These are phyloP conservation scores for Pisolithus sp. DNA, from an alignment of 768 basidiomycete species.

Conservation along the genomic window DNA sequence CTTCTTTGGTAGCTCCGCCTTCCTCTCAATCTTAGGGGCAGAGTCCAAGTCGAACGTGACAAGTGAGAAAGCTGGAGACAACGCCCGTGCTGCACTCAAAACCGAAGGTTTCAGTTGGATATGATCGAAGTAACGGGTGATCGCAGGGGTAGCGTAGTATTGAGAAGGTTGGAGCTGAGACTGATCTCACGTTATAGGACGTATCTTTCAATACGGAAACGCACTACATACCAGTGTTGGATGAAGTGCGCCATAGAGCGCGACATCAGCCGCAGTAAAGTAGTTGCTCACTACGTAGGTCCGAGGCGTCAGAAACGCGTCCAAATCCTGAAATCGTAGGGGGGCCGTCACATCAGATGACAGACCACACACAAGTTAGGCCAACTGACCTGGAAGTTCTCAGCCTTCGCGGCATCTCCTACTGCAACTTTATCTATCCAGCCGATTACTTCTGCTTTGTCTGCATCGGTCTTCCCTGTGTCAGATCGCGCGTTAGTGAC, in stretches of 20 bases:
- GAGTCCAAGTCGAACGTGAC: constrained; percentile 69
- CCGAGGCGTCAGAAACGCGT: constrained; percentile 61
- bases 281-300: constrained; percentile 85
- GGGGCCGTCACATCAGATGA: neutral
- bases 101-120: constrained; percentile 71
- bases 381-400: constrained; percentile 42
- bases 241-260: constrained; percentile 85
- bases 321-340: constrained; percentile 49
- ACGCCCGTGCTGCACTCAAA: constrained; percentile 45
- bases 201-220: neutral
- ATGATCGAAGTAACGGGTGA: constrained; percentile 95
- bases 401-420: constrained; percentile 42
- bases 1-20: constrained; percentile 68
- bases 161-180: constrained; percentile 64
- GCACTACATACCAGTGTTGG: constrained; percentile 59
- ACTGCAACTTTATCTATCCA: constrained; percentile 66
- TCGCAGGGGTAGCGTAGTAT: constrained; percentile 71
- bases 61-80: constrained; percentile 46
- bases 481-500: constrained; percentile 35
- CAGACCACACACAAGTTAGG: neutral
- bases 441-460: constrained; percentile 53
- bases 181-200: constrained; percentile 31
- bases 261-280: constrained; percentile 85
- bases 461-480: constrained; percentile 52
- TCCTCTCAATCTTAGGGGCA: constrained; percentile 71